Conservation (phyloP, 352 stramenopile genomes). For the Phytophthora ramorum region DNA sequence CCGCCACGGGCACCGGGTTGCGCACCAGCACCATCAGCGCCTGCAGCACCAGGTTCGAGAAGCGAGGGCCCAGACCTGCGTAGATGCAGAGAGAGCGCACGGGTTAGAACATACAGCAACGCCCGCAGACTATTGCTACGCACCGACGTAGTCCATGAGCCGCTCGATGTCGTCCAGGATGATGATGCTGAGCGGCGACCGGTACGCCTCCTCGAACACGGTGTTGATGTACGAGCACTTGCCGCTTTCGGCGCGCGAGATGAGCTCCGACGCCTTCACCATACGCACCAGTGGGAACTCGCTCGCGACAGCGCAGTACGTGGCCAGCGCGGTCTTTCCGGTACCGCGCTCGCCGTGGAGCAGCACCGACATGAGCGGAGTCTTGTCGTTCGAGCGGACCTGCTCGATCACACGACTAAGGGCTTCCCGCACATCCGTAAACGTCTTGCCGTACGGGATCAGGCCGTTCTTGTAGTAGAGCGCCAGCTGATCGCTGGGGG, state of each 20-base stretch:
- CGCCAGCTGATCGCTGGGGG: slow-evolving; percentile 93
- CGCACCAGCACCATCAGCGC: slow-evolving; percentile 98
- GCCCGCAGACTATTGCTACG: slow-evolving; percentile 22
- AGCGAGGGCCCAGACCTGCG: slow-evolving; percentile 93
- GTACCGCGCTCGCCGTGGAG: slow-evolving; percentile 94
- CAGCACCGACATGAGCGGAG: slow-evolving; percentile 97
- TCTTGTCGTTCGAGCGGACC: slow-evolving; percentile 93
- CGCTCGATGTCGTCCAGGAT: slow-evolving; percentile 99
- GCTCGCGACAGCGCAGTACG: slow-evolving; percentile 95
- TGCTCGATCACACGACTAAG: slow-evolving; percentile 96
- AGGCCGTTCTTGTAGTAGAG: slow-evolving; percentile 97
- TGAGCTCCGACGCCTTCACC: slow-evolving; percentile 98
- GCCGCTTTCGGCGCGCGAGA: slow-evolving; percentile 93
- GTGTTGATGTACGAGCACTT: slow-evolving; percentile 97
- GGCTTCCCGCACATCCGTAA: slow-evolving; percentile 93
- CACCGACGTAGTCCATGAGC: slow-evolving; percentile 97
- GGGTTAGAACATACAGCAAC: slow-evolving; percentile 13
- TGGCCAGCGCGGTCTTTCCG: slow-evolving; percentile 98
- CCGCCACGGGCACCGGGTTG: slow-evolving; percentile 94
- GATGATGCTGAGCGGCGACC: slow-evolving; percentile 98
- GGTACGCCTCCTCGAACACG: slow-evolving; percentile 98
- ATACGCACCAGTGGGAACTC: slow-evolving; percentile 98
- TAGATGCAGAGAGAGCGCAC: slow-evolving; percentile 1
- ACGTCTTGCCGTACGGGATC: slow-evolving; percentile 95
- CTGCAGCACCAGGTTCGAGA: slow-evolving; percentile 99